Evolutionary conservation across 768 basidiomycete genomes (phyloP).

Genomic region (Mycena rosella): DNA sequence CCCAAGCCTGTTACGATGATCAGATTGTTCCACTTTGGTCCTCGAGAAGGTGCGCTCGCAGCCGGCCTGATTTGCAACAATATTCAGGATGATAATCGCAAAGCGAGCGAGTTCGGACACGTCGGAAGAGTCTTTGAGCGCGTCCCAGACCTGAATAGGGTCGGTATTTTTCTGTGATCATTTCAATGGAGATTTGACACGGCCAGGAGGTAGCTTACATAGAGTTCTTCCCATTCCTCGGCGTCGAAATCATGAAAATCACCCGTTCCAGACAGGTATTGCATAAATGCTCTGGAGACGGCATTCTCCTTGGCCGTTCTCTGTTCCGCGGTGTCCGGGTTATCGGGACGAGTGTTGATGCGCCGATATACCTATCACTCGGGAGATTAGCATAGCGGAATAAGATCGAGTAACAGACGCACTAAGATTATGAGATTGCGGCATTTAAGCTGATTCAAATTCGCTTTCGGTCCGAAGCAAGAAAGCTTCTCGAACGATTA

Average conservation of each 20-base stretch:
- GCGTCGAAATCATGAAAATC: constrained; percentile 20
- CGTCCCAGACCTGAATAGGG: constrained; percentile 16
- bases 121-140: not conserved
- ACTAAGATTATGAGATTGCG: constrained; percentile 41
- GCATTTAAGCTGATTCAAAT: constrained; percentile 40
- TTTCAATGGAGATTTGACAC: not conserved
- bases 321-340: not conserved
- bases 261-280: constrained; percentile 23
- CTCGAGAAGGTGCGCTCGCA: constrained; percentile 19
- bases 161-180: not conserved
- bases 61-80: constrained; percentile 20
- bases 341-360: constrained; percentile 12
- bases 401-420: not conserved
- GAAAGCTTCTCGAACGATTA: constrained; percentile 45
- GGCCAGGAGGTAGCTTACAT: not conserved
- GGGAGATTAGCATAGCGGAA: not conserved
- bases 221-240: not conserved
- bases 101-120: constrained; percentile 8
- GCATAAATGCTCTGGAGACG: constrained; percentile 22
- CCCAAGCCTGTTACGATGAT: constrained; percentile 5
- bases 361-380: constrained; percentile 25
- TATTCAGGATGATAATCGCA: not conserved
- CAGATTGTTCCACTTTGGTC: constrained; percentile 20
- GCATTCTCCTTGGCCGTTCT: not conserved
- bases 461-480: constrained; percentile 44